Base-by-base conservation (phyloP, 2,329 filamentous ascomycete genomes). In the Penicillium rolfsii region DNA sequence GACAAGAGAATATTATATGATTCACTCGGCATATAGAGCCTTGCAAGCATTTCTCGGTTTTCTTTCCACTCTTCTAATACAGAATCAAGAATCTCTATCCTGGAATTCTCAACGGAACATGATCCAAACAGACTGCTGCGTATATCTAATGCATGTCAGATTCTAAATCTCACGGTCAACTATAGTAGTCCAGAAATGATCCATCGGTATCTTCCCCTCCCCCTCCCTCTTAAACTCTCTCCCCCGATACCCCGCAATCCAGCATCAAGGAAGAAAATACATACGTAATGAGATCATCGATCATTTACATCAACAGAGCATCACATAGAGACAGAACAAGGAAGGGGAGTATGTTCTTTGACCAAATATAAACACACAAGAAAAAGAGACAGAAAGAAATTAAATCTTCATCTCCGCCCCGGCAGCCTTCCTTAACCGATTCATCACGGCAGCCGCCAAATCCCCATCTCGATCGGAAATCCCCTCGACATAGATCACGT, bases 401-500 rank as follows among this genome's bases (percentile, higher is more conserved):
- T 79, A 79, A 62, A 81, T 79, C 73, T 80, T 78, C 64, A 83
- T 74, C 73, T 85, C 83, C 72, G 83, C 73, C 52, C 80, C 80
- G 40, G 91, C 90, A 58, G 91, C 91, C 79, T 94, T 94, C 65
- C 90, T 85, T 59, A 94, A 81, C 66, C 91, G 83, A 71, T 94
- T 94, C 89, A 94, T 93, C 67, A 94, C 88, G 26, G 91, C 95
- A 26, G 91, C 91, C 22, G 93, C 92, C 68, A 95, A 89, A 73
- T 95, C 91, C 35, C 90, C 88, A 61, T 89, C 87, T 61, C 73
- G 68, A 57, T 91, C 90, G 22, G 81, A 77, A 59, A 97, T 90
- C 2, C 94, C 94, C 75, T 99, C 95, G 11, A 98, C 91, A 68
- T 93, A 91, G 55, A 99, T 97, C 22, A 90, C 83, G 72, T 95